Conservation (phyloP, 768 basidiomycete species). For the Mycena sanguinolenta region DNA sequence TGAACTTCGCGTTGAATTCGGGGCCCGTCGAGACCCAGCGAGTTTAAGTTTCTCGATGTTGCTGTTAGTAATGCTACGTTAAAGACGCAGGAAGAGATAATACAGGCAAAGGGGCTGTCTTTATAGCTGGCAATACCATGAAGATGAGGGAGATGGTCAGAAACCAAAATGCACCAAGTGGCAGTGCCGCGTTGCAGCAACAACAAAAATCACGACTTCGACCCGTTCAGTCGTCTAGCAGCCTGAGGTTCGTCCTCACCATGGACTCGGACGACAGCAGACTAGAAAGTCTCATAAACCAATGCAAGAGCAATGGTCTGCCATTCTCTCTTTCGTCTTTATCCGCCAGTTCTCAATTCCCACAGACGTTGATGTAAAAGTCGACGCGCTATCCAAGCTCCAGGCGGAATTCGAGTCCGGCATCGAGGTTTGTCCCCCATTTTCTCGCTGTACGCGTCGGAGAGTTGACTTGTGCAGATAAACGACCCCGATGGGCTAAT, state of each 20-base stretch:
- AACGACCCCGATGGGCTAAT: conserved; percentile 80
- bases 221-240: background rate
- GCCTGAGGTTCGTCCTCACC: conserved; percentile 36
- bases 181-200: background rate
- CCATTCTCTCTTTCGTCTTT: conserved; percentile 23
- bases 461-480: conserved; percentile 61
- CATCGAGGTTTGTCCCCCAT: conserved; percentile 65
- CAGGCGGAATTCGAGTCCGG: conserved; percentile 81
- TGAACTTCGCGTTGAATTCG: too few species aligned
- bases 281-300: conserved; percentile 72
- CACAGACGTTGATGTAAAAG: conserved; percentile 83
- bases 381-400: conserved; percentile 85
- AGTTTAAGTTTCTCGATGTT: background rate
- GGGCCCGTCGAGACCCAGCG: background rate
- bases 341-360: conserved; percentile 11
- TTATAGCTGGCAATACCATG: too few species aligned
- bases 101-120: too few species aligned
- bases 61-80: background rate
- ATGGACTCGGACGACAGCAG: conserved; percentile 67
- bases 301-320: conserved; percentile 76
- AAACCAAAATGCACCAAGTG: background rate
- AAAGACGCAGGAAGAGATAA: background rate
- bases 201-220: background rate
- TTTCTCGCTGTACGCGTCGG: conserved; percentile 33
- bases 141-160: background rate